These are phyloP conservation scores for Hypoxylon sp. DNA, from an alignment of 2,329 filamentous ascomycete genomes.

Conservation along the genomic window DNA sequence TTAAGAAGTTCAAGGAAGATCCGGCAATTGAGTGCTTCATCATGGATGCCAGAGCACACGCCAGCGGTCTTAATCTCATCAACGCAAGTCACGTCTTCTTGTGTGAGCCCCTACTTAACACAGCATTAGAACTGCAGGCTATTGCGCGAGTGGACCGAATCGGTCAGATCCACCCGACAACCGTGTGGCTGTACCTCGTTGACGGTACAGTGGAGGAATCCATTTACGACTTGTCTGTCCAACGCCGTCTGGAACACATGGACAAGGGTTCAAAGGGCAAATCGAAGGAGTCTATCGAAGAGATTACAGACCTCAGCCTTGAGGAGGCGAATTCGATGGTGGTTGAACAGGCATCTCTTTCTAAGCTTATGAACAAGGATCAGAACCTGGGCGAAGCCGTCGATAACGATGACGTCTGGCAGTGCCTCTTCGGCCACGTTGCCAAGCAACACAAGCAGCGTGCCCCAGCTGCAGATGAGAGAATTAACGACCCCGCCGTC, in stretches of 20 bases:
- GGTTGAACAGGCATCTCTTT: conserved; percentile 79
- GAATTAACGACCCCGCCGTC: conserved; percentile 44
- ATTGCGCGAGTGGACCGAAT: conserved; percentile 97
- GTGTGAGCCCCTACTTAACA: conserved; percentile 93
- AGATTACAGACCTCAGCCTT: conserved; percentile 73
- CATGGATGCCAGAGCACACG: conserved; percentile 89
- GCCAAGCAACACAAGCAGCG: conserved; percentile 53
- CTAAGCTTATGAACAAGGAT: conserved; percentile 78
- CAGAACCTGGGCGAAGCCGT: conserved; percentile 84
- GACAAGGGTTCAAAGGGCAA: conserved; percentile 60
- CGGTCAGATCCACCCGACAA: conserved; percentile 88
- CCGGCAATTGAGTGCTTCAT: conserved; percentile 84
- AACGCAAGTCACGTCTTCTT: conserved; percentile 95
- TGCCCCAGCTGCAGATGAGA: conserved; percentile 42
- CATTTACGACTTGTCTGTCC: conserved; percentile 89
- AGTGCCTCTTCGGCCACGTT: conserved; percentile 82
- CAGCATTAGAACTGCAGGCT: conserved; percentile 92
- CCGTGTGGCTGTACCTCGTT: conserved; percentile 96
- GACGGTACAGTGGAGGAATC: conserved; percentile 91
- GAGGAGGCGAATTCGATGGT: conserved; percentile 90
- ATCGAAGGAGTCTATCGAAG: conserved; percentile 59
- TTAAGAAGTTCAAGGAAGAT: conserved; percentile 82
- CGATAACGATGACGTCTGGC: conserved; percentile 84
- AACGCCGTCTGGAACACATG: conserved; percentile 84
- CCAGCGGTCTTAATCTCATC: conserved; percentile 90